phyloP scores from a whole-genome alignment of 108 stramenopile species.

The Tribonema minus region DNA sequence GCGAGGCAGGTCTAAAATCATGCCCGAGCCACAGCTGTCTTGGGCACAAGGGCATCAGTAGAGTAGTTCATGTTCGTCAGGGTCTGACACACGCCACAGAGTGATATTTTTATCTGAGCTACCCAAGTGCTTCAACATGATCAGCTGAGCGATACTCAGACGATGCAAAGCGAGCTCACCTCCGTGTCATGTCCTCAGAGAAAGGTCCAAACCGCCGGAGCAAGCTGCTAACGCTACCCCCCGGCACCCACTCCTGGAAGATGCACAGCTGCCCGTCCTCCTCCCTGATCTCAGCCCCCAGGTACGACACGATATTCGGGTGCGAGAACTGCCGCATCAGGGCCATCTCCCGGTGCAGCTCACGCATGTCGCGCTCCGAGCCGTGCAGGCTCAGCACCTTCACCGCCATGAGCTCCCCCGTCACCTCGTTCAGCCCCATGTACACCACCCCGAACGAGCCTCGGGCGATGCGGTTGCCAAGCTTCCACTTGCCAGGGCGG shows the following conservation, averaged over 20 bases:
- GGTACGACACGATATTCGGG: constrained; percentile 85
- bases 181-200: constrained; percentile 45
- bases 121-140: too few species aligned
- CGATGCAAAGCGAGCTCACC: too few species aligned
- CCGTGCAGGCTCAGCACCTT: constrained; percentile 59
- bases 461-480: background rate
- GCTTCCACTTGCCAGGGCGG: background rate
- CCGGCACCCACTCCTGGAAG: constrained; percentile 97
- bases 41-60: too few species aligned
- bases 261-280: constrained; percentile 68
- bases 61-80: too few species aligned
- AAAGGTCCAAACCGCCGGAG: constrained; percentile 81
- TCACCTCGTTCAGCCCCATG: constrained; percentile 82
- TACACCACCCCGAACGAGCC: constrained; percentile 30
- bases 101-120: too few species aligned
- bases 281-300: constrained; percentile 78
- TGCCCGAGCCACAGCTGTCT: too few species aligned
- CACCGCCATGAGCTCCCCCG: constrained; percentile 79
- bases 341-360: constrained; percentile 72
- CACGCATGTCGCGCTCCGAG: constrained; percentile 54
- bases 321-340: constrained; percentile 79
- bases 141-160: too few species aligned
- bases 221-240: constrained; percentile 72
- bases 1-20: too few species aligned
- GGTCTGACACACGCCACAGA: too few species aligned